phyloP scores from a whole-genome alignment of 306 rosid genomes.

The Cicer judaicum region DNA sequence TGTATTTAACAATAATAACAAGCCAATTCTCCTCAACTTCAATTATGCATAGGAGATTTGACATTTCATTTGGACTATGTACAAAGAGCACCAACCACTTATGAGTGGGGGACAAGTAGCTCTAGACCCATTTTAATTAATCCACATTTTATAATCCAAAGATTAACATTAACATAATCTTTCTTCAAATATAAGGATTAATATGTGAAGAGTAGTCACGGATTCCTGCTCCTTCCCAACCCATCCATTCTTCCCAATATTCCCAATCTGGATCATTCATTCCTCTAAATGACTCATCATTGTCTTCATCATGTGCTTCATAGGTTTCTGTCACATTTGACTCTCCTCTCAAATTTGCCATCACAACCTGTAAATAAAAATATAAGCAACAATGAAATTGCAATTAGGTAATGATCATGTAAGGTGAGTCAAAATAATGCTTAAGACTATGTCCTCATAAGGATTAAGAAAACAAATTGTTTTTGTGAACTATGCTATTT shows the following conservation, averaged over 20 bases:
- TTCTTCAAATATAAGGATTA: conserved; percentile 71
- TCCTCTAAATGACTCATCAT: conserved; percentile 66
- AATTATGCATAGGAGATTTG: conserved; percentile 35
- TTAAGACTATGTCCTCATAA: not conserved
- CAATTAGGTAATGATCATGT: not conserved
- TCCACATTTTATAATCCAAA: not conserved
- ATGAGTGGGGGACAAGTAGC: conserved; percentile 15
- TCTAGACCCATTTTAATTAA: conserved; percentile 14
- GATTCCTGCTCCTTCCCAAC: conserved; percentile 98
- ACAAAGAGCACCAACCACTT: conserved; percentile 40
- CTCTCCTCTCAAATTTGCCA: conserved; percentile 71
- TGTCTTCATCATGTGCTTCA: conserved; percentile 50
- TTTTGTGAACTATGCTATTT: not conserved
- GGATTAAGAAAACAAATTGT: not conserved
- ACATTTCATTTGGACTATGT: conserved; percentile 28
- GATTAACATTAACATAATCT: conserved; percentile 1
- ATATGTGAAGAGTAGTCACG: conserved; percentile 83
- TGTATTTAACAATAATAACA: not conserved
- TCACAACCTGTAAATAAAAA: conserved; percentile 56
- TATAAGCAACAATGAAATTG: not conserved
- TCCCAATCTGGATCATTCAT: conserved; percentile 72
- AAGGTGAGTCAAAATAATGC: not conserved
- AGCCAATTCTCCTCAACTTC: conserved; percentile 21
- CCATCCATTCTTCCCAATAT: conserved; percentile 98
- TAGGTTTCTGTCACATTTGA: conserved; percentile 34